These are phyloP conservation scores for Serendipita vermifera DNA, from an alignment of 768 basidiomycete species.

Conservation along the genomic window DNA sequence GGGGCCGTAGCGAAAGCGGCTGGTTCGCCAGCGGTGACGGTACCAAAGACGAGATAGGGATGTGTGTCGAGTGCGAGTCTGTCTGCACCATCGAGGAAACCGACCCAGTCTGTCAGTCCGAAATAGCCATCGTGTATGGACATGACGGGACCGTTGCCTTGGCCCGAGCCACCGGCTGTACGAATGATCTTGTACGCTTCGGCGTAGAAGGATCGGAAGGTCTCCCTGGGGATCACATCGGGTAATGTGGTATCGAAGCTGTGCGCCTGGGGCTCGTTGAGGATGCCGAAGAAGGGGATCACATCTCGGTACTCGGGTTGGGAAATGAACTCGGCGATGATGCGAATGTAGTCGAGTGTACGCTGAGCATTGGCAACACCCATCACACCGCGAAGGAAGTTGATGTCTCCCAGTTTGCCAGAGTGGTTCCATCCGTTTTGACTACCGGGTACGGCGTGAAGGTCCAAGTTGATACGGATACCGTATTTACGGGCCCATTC, in stretches of 20 bases:
- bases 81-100: slow-evolving; percentile 67
- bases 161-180: slow-evolving; percentile 61
- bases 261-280: slow-evolving; percentile 67
- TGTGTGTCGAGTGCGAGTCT: slow-evolving; percentile 72
- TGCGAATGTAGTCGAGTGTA: slow-evolving; percentile 75
- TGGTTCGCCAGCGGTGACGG: slow-evolving; percentile 43
- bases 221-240: slow-evolving; percentile 4
- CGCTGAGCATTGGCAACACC: slow-evolving; percentile 90
- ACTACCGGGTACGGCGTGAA: slow-evolving; percentile 33
- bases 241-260: neutral
- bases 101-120: slow-evolving; percentile 47
- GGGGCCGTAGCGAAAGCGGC: slow-evolving; percentile 44
- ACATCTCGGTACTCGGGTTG: slow-evolving; percentile 77
- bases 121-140: slow-evolving; percentile 83
- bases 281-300: slow-evolving; percentile 72
- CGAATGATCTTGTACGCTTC: slow-evolving; percentile 78
- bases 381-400: slow-evolving; percentile 81
- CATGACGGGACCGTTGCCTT: slow-evolving; percentile 74
- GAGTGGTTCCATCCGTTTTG: slow-evolving; percentile 74
- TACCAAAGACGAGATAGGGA: slow-evolving; percentile 71
- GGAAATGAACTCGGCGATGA: slow-evolving; percentile 82
- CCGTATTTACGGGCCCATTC: slow-evolving; percentile 97
- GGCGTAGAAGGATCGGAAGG: slow-evolving; percentile 36
- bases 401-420: slow-evolving; percentile 63
- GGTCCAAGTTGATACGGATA: slow-evolving; percentile 81